These are phyloP conservation scores for Aegilops speltoides DNA, from an alignment of 176 grass and related monocot species.

Conservation along the genomic window DNA sequence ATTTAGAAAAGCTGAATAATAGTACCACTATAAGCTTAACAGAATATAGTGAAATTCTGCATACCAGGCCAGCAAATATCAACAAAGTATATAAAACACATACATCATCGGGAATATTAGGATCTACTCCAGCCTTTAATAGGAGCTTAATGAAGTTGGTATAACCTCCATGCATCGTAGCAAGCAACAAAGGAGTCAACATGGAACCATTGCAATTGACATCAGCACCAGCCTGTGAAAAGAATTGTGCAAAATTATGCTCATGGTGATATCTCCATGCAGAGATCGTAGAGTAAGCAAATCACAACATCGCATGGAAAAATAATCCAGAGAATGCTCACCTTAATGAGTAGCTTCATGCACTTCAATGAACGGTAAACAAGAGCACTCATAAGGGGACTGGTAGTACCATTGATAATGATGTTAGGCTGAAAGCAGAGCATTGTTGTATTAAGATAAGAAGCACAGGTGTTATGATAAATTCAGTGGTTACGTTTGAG, in stretches of 20 bases:
- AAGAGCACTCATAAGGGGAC: conserved; percentile 22
- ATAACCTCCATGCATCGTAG: conserved; percentile 4
- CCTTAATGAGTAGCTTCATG: conserved; percentile 48
- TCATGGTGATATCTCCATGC: background rate
- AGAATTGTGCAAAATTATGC: conserved; percentile 6
- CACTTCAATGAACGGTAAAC: conserved; percentile 35
- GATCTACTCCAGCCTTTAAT: conserved; percentile 33
- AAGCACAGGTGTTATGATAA: background rate
- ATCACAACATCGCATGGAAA: background rate
- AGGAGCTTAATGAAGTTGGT: conserved; percentile 29
- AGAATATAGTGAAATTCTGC: no score
- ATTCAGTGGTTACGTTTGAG: background rate
- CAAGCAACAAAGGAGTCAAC: conserved; percentile 10
- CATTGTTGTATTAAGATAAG: background rate
- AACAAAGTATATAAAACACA: background rate
- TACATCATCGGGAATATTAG: conserved; percentile 46
- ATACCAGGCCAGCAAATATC: no score
- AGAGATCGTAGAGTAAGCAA: background rate
- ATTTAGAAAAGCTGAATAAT: no score
- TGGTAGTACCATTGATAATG: background rate
- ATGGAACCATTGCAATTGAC: conserved; percentile 12
- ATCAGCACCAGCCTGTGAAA: conserved; percentile 46
- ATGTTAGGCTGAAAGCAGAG: conserved; percentile 40
- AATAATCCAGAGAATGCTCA: conserved; percentile 6
- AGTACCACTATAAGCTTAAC: no score